phyloP scores from a whole-genome alignment of 495 filamentous ascomycete species.

The Aspergillus diversus region DNA sequence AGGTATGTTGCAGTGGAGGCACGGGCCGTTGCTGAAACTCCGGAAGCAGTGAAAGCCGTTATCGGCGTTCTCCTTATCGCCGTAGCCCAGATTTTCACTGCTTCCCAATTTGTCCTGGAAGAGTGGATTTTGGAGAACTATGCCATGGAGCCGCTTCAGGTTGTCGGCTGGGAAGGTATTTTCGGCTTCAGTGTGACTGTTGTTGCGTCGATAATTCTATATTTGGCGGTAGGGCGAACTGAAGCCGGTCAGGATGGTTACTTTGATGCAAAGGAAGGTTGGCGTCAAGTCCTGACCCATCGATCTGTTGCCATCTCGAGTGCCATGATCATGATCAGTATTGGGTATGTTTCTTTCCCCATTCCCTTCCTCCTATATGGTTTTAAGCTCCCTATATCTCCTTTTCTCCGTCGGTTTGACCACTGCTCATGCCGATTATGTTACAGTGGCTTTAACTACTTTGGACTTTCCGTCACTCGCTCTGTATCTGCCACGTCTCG shows the following conservation, averaged over 20 bases:
- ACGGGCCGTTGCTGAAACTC: constrained; percentile 41
- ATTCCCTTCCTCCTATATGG: neutral
- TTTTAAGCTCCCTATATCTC: constrained; percentile 17
- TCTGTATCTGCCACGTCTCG: constrained; percentile 87
- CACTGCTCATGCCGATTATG: neutral
- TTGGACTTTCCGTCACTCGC: constrained; percentile 89
- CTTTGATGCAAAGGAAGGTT: constrained; percentile 87
- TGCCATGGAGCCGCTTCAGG: constrained; percentile 81
- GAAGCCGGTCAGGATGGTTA: constrained; percentile 76
- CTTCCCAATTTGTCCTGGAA: constrained; percentile 93
- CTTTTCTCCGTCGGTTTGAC: neutral
- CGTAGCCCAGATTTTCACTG: constrained; percentile 93
- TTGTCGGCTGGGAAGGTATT: constrained; percentile 94
- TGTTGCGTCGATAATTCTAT: constrained; percentile 76
- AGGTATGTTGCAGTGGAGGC: constrained; percentile 31
- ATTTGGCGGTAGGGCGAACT: constrained; percentile 74
- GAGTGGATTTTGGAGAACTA: constrained; percentile 93
- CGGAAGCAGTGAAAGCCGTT: constrained; percentile 70
- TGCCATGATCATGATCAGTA: constrained; percentile 92
- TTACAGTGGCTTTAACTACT: constrained; percentile 93
- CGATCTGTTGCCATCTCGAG: constrained; percentile 72
- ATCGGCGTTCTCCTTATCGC: constrained; percentile 89
- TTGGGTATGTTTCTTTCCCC: constrained; percentile 67
- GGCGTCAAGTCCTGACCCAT: constrained; percentile 72
- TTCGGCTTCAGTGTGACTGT: constrained; percentile 89